Evolutionary conservation across 208 protist genomes (phyloP), one percentile per base, ranked within the genome.

Genomic region (Strigomonas oncopelti): DNA sequence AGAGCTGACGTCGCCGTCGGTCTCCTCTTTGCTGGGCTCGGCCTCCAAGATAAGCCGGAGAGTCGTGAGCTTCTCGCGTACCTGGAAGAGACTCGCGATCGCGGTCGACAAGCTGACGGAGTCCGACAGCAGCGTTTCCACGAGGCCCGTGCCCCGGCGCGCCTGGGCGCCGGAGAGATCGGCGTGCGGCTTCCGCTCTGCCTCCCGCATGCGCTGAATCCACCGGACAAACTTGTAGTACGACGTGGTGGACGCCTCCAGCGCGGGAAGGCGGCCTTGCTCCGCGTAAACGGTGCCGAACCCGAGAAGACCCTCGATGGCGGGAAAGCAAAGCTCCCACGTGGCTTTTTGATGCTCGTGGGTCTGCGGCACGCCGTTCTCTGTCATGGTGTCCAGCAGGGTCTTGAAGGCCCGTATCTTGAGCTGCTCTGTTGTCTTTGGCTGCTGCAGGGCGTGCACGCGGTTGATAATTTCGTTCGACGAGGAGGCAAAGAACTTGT

Each of bases 361-460:
- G 24, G 86, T 93, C 72, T 93, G 85, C 11, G 82, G 79, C 5
- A 97, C 76, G 28, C 92, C 92, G 0, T 79, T 75, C 61, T 90
- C 88, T n/a, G 68, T 58, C 46, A 97, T 67, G 20, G 76, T 68
- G 42, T 77, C 81, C 61, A 95, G 92, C 31, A 97, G 84, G 9
- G 71, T 92, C 78, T 97, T 97, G 29, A 97, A 77, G 5, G 84
- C 86, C 11, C 92, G 85, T 45, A 91, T 46, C 69, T 97, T 97
- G 67, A 86, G 72, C 65, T 84, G 89, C 34, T 94, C 74, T 38
- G 90, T 74, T 22, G 82, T 90, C 61, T 88, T 88, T 7, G 85
- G 78, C n/a, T 81, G 69, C 73, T 96, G 92, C 56, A 97, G 79
- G 0, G 76, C 78, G 24, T 82, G 70, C 58, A 96, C 90, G 65